Evolutionary conservation across 2,329 filamentous ascomycete genomes (phyloP).

Genomic region (Colletotrichum plurivorum): DNA sequence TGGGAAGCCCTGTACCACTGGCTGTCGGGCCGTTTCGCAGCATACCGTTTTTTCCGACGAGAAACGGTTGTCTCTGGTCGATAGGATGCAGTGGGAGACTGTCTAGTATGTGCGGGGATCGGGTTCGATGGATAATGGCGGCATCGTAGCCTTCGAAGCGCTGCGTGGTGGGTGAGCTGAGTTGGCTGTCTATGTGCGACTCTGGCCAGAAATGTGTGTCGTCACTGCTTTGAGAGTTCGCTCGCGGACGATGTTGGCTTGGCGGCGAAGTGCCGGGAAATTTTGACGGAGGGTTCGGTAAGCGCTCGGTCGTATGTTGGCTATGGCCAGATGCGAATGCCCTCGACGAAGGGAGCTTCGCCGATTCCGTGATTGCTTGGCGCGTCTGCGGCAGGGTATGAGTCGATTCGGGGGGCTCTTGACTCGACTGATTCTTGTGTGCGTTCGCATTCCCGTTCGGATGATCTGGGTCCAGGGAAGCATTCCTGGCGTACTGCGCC

Average conservation of each 20-base stretch:
- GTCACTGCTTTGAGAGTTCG: conserved; percentile 47
- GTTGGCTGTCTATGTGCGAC: conserved; percentile 38
- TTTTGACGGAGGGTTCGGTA: conserved; percentile 37
- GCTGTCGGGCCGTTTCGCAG: conserved; percentile 44
- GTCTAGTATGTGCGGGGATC: conserved; percentile 23
- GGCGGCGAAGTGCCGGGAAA: conserved; percentile 45
- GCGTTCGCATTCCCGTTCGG: conserved; percentile 4
- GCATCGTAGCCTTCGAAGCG: conserved; percentile 30
- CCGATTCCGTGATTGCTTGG: conserved; percentile 50
- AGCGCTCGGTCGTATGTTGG: conserved; percentile 43
- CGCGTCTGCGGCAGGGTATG: conserved; percentile 40
- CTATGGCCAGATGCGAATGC: conserved; percentile 43
- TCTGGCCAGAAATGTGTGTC: conserved; percentile 41
- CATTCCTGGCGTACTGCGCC: conserved; percentile 39
- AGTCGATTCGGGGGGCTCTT: conserved; percentile 12
- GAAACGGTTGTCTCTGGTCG: conserved; percentile 45
- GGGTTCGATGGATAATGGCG: conserved; percentile 29
- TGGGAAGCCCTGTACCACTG: conserved; percentile 44
- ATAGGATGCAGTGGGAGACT: conserved; percentile 18
- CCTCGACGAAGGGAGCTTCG: conserved; percentile 53
- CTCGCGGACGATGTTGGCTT: conserved; percentile 38
- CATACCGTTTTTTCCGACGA: conserved; percentile 56
- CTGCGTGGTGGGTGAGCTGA: conserved; percentile 37
- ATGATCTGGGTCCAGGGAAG: conserved; percentile 26
- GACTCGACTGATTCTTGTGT: conserved; percentile 3